These are phyloP conservation scores for Penicillium canariense DNA, from an alignment of 495 filamentous ascomycete genomes.

Conservation along the genomic window DNA sequence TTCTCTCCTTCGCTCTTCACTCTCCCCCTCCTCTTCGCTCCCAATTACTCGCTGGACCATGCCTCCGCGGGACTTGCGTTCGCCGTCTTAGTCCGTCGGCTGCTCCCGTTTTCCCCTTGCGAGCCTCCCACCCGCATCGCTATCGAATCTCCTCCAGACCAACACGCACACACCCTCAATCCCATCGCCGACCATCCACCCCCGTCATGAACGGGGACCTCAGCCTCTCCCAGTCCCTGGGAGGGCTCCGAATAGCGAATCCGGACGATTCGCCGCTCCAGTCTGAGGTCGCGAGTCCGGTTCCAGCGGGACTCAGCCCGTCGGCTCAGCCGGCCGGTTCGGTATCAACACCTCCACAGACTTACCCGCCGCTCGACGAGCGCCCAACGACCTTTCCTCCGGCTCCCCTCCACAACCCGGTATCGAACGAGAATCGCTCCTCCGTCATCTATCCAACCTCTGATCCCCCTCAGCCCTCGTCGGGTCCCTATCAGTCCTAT, in stretches of 20 bases:
- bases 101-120: slow-evolving; percentile 10
- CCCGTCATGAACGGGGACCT: slow-evolving; percentile 82
- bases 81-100: slow-evolving; percentile 40
- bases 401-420: slow-evolving; percentile 21
- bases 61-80: slow-evolving; percentile 33
- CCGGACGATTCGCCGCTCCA: slow-evolving; percentile 77
- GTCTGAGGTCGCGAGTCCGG: slow-evolving; percentile 44
- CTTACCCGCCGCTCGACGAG: slow-evolving; percentile 19
- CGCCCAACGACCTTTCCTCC: slow-evolving; percentile 20
- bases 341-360: slow-evolving; percentile 30
- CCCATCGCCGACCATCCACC: slow-evolving; percentile 8
- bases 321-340: slow-evolving; percentile 27
- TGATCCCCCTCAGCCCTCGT: slow-evolving; percentile 22
- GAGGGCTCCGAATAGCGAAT: slow-evolving; percentile 95
- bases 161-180: slow-evolving; percentile 2
- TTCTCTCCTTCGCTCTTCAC: slow-evolving; percentile 16
- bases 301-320: slow-evolving; percentile 22
- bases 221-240: slow-evolving; percentile 88
- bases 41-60: slow-evolving; percentile 31
- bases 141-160: slow-evolving; percentile 5
- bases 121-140: slow-evolving; percentile 11
- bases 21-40: slow-evolving; percentile 14
- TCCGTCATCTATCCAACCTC: slow-evolving; percentile 26
- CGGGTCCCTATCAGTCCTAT: slow-evolving; percentile 34
- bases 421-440: slow-evolving; percentile 28